Percentiles rank a stretch among this genome's conserved stretches.
These are phyloP conservation scores for Alternaria dauci DNA, from an alignment of 2,329 filamentous ascomycete species.

Conservation along the genomic window DNA sequence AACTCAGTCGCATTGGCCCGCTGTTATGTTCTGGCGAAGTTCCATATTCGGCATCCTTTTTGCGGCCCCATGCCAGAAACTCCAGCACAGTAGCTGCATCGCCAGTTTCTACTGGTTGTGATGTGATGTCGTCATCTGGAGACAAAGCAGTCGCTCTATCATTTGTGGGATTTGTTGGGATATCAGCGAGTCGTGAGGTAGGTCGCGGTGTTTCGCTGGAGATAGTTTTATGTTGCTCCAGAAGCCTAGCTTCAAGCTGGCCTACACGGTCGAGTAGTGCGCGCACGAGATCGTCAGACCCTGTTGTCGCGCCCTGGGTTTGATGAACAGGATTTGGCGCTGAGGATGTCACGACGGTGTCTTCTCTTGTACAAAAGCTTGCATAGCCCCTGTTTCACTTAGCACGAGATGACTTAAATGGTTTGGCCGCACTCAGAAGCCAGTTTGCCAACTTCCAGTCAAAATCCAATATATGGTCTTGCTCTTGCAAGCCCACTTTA, in stretches of 20 bases:
- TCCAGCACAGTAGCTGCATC: constrained; percentile 59
- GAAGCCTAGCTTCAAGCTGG: constrained; percentile 34
- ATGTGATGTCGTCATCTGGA: background rate
- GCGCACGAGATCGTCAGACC: constrained; percentile 18
- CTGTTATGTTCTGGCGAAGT: constrained; percentile 24
- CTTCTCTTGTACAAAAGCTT: constrained; percentile 25
- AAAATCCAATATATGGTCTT: background rate
- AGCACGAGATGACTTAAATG: background rate
- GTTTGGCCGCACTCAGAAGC: background rate
- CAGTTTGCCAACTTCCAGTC: background rate
- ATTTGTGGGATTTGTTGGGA: constrained; percentile 23
- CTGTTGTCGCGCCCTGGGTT: background rate
- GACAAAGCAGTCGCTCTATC: background rate
- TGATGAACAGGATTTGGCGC: constrained; percentile 4
- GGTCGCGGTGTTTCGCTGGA: background rate
- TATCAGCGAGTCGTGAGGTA: background rate
- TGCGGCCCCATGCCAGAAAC: constrained; percentile 59
- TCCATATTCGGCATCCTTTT: constrained; percentile 49
- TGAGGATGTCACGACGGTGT: background rate
- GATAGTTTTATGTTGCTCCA: constrained; percentile 7
- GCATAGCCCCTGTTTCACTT: constrained; percentile 18
- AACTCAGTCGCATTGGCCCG: constrained; percentile 10
- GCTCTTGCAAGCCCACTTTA: background rate
- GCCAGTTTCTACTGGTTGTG: background rate
- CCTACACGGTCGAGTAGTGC: constrained; percentile 35